Percentiles rank a stretch among this genome's conserved stretches.
These are phyloP conservation scores for Candida sp. DNA, from an alignment of 1,139 yeast genomes.

Conservation along the genomic window DNA sequence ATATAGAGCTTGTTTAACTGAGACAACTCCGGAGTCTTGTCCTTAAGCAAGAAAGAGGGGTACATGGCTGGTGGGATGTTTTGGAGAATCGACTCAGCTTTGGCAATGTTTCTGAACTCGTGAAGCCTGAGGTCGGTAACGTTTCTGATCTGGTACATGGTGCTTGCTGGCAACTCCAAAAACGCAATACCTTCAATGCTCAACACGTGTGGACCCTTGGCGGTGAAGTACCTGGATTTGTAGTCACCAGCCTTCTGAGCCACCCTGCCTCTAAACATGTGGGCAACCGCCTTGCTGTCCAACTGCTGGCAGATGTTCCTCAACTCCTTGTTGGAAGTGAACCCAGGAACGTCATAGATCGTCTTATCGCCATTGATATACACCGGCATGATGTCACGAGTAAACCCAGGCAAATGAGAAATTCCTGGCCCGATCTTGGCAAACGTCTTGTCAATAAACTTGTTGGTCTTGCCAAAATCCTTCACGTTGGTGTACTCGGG, in stretches of 20 bases:
- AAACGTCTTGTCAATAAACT: conserved; percentile 18
- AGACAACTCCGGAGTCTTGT: conserved; percentile 14
- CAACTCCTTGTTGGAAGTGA: conserved; percentile 26
- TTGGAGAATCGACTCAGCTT: conserved; percentile 25
- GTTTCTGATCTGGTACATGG: conserved; percentile 49
- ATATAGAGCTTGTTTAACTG: conserved; percentile 32
- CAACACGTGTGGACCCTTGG: conserved; percentile 48
- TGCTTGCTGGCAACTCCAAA: conserved; percentile 38
- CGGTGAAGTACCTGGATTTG: conserved; percentile 37
- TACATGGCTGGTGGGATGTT: conserved; percentile 21
- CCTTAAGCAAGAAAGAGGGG: conserved; percentile 34
- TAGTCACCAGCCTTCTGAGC: conserved; percentile 39
- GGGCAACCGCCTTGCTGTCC: conserved; percentile 33
- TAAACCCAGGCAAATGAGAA: conserved; percentile 60
- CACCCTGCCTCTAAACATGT: conserved; percentile 39
- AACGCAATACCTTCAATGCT: conserved; percentile 68
- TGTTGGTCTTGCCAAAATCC: conserved; percentile 10
- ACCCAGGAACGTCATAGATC: conserved; percentile 64
- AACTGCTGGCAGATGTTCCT: conserved; percentile 33
- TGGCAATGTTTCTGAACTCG: conserved; percentile 29
- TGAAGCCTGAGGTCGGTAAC: conserved; percentile 34
- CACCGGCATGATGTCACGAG: conserved; percentile 49
- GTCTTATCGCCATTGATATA: conserved; percentile 30
- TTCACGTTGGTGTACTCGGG: conserved; percentile 6
- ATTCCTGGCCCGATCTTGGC: conserved; percentile 46